Conservation (phyloP, 257 asterid species). For the Solanum peruvianum region DNA sequence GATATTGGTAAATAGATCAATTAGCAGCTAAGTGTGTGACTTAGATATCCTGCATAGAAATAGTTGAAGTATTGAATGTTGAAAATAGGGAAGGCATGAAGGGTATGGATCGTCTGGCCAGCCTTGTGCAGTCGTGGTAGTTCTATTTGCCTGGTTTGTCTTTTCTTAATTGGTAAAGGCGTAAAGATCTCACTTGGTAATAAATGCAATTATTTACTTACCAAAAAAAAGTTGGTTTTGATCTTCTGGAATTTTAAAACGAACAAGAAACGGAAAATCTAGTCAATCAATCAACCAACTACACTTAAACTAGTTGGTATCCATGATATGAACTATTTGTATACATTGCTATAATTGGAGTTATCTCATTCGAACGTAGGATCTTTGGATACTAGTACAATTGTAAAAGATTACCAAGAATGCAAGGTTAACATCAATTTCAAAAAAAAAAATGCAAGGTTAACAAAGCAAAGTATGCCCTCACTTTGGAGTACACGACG, state of each 20-base stretch:
- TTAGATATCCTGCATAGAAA: not conserved
- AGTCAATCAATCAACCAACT: not conserved
- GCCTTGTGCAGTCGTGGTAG: not conserved
- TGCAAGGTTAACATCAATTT: not conserved
- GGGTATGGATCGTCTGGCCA: not conserved
- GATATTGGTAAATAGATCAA: not conserved
- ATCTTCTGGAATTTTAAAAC: not conserved
- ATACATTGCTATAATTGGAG: not conserved
- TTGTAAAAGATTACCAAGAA: not conserved
- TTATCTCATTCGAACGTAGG: not conserved
- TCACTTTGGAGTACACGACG: not conserved
- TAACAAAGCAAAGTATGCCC: not conserved
- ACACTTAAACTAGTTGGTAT: not conserved
- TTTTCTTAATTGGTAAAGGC: not conserved
- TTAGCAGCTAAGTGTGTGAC: not conserved
- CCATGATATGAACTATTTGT: not conserved
- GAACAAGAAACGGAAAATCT: not conserved
- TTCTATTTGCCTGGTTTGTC: not conserved
- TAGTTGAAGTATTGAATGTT: not conserved
- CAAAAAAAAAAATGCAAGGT: not conserved
- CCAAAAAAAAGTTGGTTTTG: not conserved
- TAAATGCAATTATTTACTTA: not conserved
- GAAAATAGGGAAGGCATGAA: not conserved
- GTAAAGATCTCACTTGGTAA: not conserved
- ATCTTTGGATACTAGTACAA: not conserved